Evolutionary conservation across 306 rosid genomes (phyloP), one percentile per base, ranked within the genome.

Genomic region (Lotus japonicus): DNA sequence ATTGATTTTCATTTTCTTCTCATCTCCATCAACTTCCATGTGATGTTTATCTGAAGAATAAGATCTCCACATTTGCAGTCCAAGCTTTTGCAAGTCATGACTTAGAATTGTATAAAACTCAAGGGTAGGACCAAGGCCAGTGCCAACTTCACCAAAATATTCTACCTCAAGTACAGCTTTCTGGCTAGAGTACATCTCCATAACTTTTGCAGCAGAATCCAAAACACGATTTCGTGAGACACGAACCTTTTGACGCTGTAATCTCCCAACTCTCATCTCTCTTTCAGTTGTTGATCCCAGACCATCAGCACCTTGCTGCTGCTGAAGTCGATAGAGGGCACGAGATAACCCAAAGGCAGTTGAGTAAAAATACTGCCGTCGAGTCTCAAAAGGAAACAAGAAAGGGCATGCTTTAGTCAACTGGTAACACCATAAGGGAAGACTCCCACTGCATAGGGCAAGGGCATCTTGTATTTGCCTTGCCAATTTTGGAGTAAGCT

Each of bases 151-250:
- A 75, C 97, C 97, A 79, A 91, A 91, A 77, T 91, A 91, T 79
- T 91, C 97, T 64, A 91, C 97, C 81, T 91, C 97, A 72, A 91
- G 95, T 60, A 91, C 92, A 19, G 96, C 95, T 75, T 91, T 91
- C 61, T 91, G 97, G 88, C 95, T 89, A 11, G 96, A 87, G 80
- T 91, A 91, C 96, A 91, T 88, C 82, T 91, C 97, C 97, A 91
- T 91, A 23, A 91, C 97, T 82, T 89, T 88, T 3, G 92, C 91
- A 64, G 97, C 97, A 68, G 97, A 91, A 79, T 91, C 96, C 81
- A 91, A 77, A 70, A 91, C 83, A 26, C 95, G 97, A 69, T 91
- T 89, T 64, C 97, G 79, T 6, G 97, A 88, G 45, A 91, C 96
- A 35, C 97, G 96, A 38, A 91, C 97, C 79, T 91, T 91, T 49